Evolutionary conservation across 192 early-diverging fungal species (phyloP).

Genomic region (Umbelopsis sp.): DNA sequence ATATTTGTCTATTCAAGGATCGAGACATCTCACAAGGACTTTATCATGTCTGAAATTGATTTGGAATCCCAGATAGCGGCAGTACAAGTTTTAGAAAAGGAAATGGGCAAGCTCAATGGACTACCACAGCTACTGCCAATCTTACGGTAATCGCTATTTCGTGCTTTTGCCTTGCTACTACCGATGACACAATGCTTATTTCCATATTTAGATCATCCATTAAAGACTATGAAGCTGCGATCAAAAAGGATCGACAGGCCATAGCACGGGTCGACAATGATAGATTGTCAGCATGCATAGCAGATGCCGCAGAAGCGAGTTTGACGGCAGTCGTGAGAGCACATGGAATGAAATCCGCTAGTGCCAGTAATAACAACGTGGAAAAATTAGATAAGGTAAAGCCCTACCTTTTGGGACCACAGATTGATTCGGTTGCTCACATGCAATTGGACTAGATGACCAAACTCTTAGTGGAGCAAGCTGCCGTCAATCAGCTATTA

Average conservation of each 20-base stretch:
- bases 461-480: not conserved
- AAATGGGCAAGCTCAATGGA: not conserved
- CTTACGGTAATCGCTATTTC: not conserved
- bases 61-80: not conserved
- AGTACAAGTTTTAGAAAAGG: not conserved
- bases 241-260: not conserved
- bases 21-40: not conserved
- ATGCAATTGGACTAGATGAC: not conserved
- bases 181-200: not conserved
- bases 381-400: not conserved
- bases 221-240: not conserved
- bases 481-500: not conserved
- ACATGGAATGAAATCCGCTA: not conserved
- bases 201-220: not conserved
- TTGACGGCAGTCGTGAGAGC: not conserved
- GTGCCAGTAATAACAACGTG: not conserved
- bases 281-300: not conserved
- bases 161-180: not conserved
- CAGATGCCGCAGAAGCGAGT: not conserved
- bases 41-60: not conserved
- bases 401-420: not conserved
- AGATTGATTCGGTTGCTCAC: not conserved
- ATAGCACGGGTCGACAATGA: not conserved
- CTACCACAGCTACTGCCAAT: conserved; percentile 3
- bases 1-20: not conserved